Conservation (phyloP, 2,329 filamentous ascomycete species). For the Aspergillus floridensis region DNA sequence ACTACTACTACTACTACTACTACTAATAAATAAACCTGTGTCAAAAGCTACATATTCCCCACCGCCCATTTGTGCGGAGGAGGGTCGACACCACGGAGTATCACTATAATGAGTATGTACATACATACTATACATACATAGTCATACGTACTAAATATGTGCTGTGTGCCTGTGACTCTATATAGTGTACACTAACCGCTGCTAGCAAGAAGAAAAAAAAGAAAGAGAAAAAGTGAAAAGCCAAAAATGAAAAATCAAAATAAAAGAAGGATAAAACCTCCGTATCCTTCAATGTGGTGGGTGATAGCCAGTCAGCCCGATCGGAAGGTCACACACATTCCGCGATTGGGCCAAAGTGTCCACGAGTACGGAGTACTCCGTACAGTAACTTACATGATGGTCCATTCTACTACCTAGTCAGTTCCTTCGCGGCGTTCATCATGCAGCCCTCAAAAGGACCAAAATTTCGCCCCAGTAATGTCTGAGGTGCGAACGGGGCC, state of each 20-base stretch:
- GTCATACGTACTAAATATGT: no score
- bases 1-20: no score
- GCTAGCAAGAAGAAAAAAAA: no score
- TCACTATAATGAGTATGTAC: no score
- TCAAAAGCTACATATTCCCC: background rate
- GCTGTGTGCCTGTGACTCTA: no score
- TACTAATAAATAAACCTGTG: no score
- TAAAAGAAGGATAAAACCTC: background rate
- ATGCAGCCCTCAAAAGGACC: conserved; percentile 9
- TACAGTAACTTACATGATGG: background rate
- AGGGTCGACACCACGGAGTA: background rate
- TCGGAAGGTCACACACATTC: conserved; percentile 17
- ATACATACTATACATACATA: no score
- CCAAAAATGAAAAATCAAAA: background rate
- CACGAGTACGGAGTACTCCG: background rate
- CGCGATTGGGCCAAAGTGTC: conserved; percentile 18
- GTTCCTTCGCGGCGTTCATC: background rate
- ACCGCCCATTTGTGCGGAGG: conserved; percentile 8
- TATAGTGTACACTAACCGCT: no score
- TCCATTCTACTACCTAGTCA: conserved; percentile 1
- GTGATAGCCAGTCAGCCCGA: conserved; percentile 19
- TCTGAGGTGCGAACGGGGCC: conserved; percentile 9
- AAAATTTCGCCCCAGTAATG: conserved; percentile 15
- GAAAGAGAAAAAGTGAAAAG: background rate
- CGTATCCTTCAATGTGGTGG: conserved; percentile 5